Conservation (phyloP, 768 basidiomycete genomes). For the Mrakia hoshinonis region DNA sequence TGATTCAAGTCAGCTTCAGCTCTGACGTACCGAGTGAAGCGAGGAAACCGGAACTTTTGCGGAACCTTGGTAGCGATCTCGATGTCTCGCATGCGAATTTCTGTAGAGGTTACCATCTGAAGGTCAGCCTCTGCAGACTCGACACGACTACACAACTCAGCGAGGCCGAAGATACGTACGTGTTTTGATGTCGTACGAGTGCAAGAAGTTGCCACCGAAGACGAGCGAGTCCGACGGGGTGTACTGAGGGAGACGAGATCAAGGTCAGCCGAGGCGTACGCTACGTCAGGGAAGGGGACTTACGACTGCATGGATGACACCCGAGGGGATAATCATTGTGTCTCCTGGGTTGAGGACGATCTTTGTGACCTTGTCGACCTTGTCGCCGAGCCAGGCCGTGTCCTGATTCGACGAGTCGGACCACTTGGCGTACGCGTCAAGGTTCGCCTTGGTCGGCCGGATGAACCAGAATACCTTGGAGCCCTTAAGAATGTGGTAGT, state of each 20-base stretch:
- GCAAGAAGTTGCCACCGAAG: slow-evolving; percentile 94
- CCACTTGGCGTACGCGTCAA: slow-evolving; percentile 33
- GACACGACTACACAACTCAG: neutral
- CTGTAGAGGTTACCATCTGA: slow-evolving; percentile 44
- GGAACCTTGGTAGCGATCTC: slow-evolving; percentile 89
- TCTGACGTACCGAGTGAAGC: slow-evolving; percentile 57
- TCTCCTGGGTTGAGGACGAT: slow-evolving; percentile 38
- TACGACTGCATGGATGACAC: slow-evolving; percentile 97
- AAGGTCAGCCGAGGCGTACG: neutral
- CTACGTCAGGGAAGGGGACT: slow-evolving; percentile 41
- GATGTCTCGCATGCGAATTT: slow-evolving; percentile 79
- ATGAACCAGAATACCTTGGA: slow-evolving; percentile 91
- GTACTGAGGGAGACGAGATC: slow-evolving; percentile 48
- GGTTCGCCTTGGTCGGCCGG: slow-evolving; percentile 22
- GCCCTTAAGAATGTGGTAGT: slow-evolving; percentile 84
- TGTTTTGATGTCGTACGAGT: slow-evolving; percentile 77
- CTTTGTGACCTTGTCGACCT: slow-evolving; percentile 75
- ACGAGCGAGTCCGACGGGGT: slow-evolving; percentile 89
- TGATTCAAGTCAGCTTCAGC: too few species aligned
- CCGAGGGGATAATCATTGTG: slow-evolving; percentile 67
- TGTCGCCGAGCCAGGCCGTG: slow-evolving; percentile 80
- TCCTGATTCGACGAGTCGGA: slow-evolving; percentile 74
- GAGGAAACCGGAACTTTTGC: slow-evolving; percentile 79
- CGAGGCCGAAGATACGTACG: slow-evolving; percentile 55
- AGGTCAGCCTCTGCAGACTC: neutral